These are phyloP conservation scores for Leptodermis oblonga DNA, from an alignment of 257 asterid genomes.

Conservation along the genomic window DNA sequence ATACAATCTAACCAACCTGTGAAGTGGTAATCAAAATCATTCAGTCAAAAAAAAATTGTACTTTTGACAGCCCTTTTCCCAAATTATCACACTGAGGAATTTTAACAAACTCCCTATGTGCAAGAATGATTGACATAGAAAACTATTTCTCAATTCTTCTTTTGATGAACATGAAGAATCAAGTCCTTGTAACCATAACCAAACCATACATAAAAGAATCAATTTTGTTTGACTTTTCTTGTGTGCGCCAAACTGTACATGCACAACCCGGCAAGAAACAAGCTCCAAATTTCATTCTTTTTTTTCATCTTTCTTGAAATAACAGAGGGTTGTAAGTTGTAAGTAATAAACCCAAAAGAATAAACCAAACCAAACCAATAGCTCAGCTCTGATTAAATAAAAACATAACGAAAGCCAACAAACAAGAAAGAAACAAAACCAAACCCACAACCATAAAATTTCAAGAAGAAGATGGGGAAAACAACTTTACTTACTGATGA, in stretches of 20 bases:
- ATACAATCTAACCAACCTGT: conserved; percentile 8
- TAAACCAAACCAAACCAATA: background rate
- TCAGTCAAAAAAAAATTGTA: background rate
- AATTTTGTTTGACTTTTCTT: background rate
- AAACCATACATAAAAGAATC: background rate
- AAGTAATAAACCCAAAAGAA: conserved; percentile 1
- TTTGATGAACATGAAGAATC: background rate
- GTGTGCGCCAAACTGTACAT: background rate
- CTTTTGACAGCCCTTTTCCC: background rate
- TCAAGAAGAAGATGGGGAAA: background rate
- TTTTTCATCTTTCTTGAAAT: background rate
- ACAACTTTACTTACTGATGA: background rate
- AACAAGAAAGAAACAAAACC: background rate
- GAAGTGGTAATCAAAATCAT: background rate
- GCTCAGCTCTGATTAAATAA: background rate
- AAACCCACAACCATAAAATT: background rate
- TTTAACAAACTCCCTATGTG: background rate
- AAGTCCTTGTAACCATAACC: background rate
- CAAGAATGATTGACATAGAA: background rate
- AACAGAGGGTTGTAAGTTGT: background rate
- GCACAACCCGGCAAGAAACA: no score
- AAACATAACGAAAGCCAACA: background rate
- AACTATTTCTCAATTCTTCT: background rate
- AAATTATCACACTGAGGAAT: background rate
- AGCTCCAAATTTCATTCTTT: background rate